Evolutionary conservation across 495 filamentous ascomycete genomes (phyloP), one percentile per base, ranked within the genome.

Genomic region (Glarea lozoyensis): DNA sequence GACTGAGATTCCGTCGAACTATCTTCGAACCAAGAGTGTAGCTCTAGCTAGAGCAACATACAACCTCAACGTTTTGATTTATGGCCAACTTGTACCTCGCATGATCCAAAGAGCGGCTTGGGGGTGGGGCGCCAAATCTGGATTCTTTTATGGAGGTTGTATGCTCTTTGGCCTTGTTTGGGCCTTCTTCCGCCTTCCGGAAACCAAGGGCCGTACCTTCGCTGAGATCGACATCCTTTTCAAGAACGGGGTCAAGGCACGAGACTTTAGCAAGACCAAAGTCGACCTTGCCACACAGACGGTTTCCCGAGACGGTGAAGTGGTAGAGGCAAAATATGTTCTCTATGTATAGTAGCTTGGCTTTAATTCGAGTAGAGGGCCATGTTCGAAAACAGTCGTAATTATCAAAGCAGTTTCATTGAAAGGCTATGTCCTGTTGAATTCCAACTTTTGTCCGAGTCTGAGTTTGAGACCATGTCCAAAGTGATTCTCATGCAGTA

Each of bases 101-200:
- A 7, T 29, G 7, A 29, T 29, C 7, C 7, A 29, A 7, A 7
- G 7, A 7, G 7, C 7, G n/a, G 25, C 25, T n/a, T 29, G 36
- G 18, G 22, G 22, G 9, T 19, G 18, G 9, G 15, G 15, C 4
- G 36, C 15, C 21, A 7, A 39, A 4, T 7, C 11, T 7, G 36
- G 36, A 17, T 39, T 19, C 36, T 13, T 39, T 7, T 39, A 19
- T 13, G 36, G 36, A 7, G 36, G 36, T 4, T 20, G 15, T 15
- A 4, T 13, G 70, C 84, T 43, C 57, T 84, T 2, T 85, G 81
- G 59, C 70, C 72, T 0, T 15, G 59, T 65, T 0, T 53, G 60
- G 37, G 22, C 22, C n/a, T 86, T 73, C 61, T 85, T 85, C 69
- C 75, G 81, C 11, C 70, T 86, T 2, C 82, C 82, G 0, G 82